A percentile compares a stretch with the other conserved stretches of the same genome.
Conservation (phyloP, 1,284 basidiomycete genomes). For the Cystobasidium pallidum region DNA sequence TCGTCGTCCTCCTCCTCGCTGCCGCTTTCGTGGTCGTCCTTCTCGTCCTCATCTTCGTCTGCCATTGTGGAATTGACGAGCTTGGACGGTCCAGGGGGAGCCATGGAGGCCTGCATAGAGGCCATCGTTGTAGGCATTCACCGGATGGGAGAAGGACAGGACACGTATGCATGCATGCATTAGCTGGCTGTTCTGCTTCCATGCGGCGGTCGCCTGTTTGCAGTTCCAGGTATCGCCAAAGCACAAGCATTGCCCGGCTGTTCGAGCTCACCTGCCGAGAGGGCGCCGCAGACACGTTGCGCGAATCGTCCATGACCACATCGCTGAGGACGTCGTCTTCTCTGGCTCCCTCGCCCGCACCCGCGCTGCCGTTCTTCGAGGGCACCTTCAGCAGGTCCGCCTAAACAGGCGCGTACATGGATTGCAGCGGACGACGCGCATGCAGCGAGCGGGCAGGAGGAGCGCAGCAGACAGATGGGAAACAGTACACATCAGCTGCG, state of each 20-base stretch:
- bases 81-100: constrained; percentile 40
- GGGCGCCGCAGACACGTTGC: constrained; percentile 19
- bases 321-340: constrained; percentile 44
- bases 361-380: constrained; percentile 21
- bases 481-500: neutral
- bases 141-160: too few relatives aligned
- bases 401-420: constrained; percentile 14
- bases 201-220: too few relatives aligned
- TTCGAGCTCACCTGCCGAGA: constrained; percentile 36
- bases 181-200: too few relatives aligned
- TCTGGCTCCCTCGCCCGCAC: constrained; percentile 4
- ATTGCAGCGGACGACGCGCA: constrained; percentile 7
- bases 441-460: too few relatives aligned
- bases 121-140: too few relatives aligned
- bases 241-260: neutral
- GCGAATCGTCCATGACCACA: constrained; percentile 44
- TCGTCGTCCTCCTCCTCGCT: constrained; percentile 41
- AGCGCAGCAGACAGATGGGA: neutral
- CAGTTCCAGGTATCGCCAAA: neutral
- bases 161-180: too few relatives aligned
- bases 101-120: constrained; percentile 34
- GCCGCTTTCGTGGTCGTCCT: constrained; percentile 44
- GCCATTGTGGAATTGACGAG: constrained; percentile 31
- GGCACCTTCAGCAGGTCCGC: constrained; percentile 34
- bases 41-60: constrained; percentile 34